These are phyloP conservation scores for Thraustochytrium striatum DNA, from an alignment of 352 stramenopile species.

Conservation along the genomic window DNA sequence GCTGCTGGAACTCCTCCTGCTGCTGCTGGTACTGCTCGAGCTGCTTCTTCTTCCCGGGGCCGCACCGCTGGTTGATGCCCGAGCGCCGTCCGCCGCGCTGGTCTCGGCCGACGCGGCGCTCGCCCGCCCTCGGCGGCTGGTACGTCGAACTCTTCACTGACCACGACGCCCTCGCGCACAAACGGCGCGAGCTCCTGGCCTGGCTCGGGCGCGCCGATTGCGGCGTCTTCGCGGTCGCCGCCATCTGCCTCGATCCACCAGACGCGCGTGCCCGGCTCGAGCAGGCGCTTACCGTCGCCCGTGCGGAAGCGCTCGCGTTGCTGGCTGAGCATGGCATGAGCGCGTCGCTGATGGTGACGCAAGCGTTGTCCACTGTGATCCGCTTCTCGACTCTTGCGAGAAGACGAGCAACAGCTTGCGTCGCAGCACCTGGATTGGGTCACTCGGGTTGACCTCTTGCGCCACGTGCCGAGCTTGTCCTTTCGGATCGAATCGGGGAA, in stretches of 20 bases:
- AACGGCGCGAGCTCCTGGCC: too few species aligned
- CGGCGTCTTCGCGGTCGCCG: neutral
- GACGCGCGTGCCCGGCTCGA: neutral
- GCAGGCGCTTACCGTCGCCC: too few species aligned
- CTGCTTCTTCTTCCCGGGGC: neutral
- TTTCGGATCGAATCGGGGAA: conserved; percentile 41
- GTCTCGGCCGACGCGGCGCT: neutral
- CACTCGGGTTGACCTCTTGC: conserved; percentile 15
- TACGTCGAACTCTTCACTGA: neutral
- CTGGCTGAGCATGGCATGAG: too few species aligned
- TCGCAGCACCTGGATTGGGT: conserved; percentile 35
- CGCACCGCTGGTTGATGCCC: neutral
- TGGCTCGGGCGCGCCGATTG: too few species aligned
- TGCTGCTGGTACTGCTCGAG: neutral
- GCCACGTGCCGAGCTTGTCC: conserved; percentile 23
- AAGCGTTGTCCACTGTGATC: too few species aligned
- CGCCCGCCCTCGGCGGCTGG: neutral
- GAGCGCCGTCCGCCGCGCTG: neutral
- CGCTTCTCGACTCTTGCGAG: neutral
- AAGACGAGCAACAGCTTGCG: conserved; percentile 41
- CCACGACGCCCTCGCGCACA: neutral
- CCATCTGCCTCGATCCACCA: conserved; percentile 27
- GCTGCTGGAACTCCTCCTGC: conserved; percentile 40
- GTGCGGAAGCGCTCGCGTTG: too few species aligned
- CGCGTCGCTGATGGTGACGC: too few species aligned